Evolutionary conservation across 1,284 basidiomycete species (phyloP), one percentile per base, ranked within the genome.

Genomic region (Tausonia pullulans): DNA sequence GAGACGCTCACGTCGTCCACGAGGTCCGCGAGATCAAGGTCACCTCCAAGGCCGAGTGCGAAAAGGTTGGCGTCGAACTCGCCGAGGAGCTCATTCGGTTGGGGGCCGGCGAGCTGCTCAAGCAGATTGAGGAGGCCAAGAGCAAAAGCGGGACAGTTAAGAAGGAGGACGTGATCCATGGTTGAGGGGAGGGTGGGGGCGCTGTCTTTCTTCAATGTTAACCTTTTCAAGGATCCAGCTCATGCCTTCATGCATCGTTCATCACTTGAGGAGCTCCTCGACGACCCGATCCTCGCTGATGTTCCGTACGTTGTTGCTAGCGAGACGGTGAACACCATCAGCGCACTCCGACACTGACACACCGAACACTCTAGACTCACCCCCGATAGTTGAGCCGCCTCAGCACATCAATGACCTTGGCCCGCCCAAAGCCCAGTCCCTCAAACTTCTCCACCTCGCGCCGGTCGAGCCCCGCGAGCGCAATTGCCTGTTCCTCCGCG

Each of bases 371-470:
- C 3, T 4, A 9, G 14, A 39, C 58, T 40, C 51, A 65, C 8
- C 77, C 94, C 16, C 94, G 85, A 77, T 98, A 98, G 77, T 98
- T 97, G 74, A 96, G 75, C 70, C 87, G 82, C 70, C 88, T 85
- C 68, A 97, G 80, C 9, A 87, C 87, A 69, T 93, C 87, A 68
- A 94, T 90, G 57, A 78, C 77, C 46, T 74, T 71, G 9, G 68
- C 64, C 63, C 76, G 70, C 9, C 73, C 72, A 67, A 80, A 80
- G 5, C 79, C 79, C 77, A 79, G 79, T 61, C 63, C 46, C 5
- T 8, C 74, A 64, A 81, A 81, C 66, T 78, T 74, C 53, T 70
- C 68, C 4, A 82, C 80, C 62, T 78, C 77, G 61, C 73, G 73
- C 66, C 73, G 73, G 41, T 77, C 74, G 60, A 82, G 69, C 0